A percentile compares a stretch with the other conserved stretches of the same genome.
phyloP scores from a whole-genome alignment of 352 stramenopile genomes.

The Globisporangium iwayamae region DNA sequence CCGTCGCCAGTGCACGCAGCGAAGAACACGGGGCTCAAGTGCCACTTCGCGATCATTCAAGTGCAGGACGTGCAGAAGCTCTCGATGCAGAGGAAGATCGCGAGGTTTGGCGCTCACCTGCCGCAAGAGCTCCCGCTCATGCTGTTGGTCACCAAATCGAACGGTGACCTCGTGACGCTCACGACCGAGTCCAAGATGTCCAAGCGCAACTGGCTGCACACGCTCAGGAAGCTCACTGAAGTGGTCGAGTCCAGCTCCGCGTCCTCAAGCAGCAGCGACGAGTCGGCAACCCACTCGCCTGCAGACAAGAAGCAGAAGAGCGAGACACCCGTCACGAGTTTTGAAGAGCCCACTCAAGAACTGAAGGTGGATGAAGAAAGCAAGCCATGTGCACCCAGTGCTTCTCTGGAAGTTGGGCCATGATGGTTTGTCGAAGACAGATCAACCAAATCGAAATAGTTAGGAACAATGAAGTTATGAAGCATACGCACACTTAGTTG shows the following conservation, averaged over 20 bases:
- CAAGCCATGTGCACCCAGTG: background rate
- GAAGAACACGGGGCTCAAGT: slow-evolving; percentile 42
- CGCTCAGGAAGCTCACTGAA: slow-evolving; percentile 15
- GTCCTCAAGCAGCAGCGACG: background rate
- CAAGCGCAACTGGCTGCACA: slow-evolving; percentile 23
- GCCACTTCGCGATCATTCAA: slow-evolving; percentile 44
- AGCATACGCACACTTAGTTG: background rate
- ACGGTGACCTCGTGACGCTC: slow-evolving; percentile 44
- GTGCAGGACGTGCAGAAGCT: slow-evolving; percentile 58
- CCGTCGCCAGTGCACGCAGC: slow-evolving; percentile 46
- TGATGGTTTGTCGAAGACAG: background rate
- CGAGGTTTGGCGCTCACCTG: slow-evolving; percentile 49
- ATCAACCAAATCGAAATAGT: background rate
- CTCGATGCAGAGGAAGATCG: slow-evolving; percentile 59
- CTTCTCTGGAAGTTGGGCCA: background rate
- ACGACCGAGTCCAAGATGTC: slow-evolving; percentile 13
- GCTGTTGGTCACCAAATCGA: slow-evolving; percentile 70
- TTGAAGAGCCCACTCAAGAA: background rate
- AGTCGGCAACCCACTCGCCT: slow-evolving; percentile 1
- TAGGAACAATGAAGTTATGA: slow-evolving; percentile 9
- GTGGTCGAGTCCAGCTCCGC: slow-evolving; percentile 6
- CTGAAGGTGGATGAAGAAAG: background rate
- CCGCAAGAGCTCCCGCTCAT: slow-evolving; percentile 46
- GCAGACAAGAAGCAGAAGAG: slow-evolving; percentile 11
- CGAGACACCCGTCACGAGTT: background rate